phyloP scores from a whole-genome alignment of 805 yeast genomes.

The Cyberlindnera mycetangii region DNA sequence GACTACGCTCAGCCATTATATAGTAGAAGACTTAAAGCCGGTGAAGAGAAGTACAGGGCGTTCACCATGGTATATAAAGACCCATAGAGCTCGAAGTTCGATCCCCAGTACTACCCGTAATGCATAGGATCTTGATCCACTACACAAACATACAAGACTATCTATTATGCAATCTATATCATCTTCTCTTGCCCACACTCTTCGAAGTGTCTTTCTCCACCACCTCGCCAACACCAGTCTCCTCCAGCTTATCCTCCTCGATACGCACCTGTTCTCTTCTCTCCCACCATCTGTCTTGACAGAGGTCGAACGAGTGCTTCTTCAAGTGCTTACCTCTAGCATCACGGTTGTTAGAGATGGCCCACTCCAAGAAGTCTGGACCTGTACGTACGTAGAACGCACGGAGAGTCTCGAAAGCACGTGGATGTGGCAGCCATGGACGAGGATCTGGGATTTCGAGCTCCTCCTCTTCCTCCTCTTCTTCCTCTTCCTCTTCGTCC shows the following conservation, averaged over 20 bases:
- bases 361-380: conserved; percentile 87
- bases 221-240: conserved; percentile 83
- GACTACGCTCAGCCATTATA: too few relatives aligned
- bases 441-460: conserved; percentile 83
- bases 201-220: conserved; percentile 65
- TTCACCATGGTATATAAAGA: too few relatives aligned
- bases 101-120: too few relatives aligned
- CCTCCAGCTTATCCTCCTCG: conserved; percentile 87
- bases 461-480: conserved; percentile 55
- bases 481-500: conserved; percentile 63
- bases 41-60: too few relatives aligned
- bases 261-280: conserved; percentile 89
- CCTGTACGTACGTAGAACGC: conserved; percentile 86
- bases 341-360: conserved; percentile 79
- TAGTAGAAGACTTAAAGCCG: too few relatives aligned
- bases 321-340: conserved; percentile 89
- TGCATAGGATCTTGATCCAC: too few relatives aligned
- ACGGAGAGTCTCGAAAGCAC: conserved; percentile 82
- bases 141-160: too few relatives aligned
- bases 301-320: conserved; percentile 82
- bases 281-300: conserved; percentile 98
- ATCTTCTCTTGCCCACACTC: conserved; percentile 56
- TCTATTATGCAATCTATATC: too few relatives aligned
- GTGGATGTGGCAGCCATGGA: conserved; percentile 98
- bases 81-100: too few relatives aligned